Evolutionary conservation across 73 alveolate genomes (phyloP), one percentile per base, ranked within the genome.

Genomic region (Paramecium sexaurelia): DNA sequence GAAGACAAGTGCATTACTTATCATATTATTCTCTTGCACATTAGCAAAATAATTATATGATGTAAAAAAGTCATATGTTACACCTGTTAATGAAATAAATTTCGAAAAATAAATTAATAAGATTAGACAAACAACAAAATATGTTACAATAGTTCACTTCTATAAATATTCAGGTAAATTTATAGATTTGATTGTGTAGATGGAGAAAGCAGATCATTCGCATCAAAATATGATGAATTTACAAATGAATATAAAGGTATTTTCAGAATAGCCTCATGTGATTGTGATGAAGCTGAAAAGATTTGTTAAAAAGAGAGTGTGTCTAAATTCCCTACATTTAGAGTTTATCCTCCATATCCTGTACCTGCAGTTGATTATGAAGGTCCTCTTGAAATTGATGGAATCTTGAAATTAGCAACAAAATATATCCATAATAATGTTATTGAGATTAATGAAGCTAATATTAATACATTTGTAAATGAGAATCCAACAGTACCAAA

Each of bases 301-400:
- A 91, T 97, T 61, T 98, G 99, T 91, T 92, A 93, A 57, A 96
- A 97, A 67, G 98, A 98, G 90, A 95, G 94, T 47, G 98, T 97
- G 26, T 75, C 93, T 7, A 96, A 96, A 36, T 95, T 29, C 92
- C 99, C 99, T 7, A 75, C 97, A 8, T 92, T 96, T 94, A 95
- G 96, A 89, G 95, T 98, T 32, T 98, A 96, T 93, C 99, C 99
- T 24, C 98, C 99, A 17, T 93, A 93, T 89, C 99, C 99, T 39
- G 97, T 97, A 36, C 99, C 99, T 36, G 94, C 97, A 29, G 85
- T 93, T 86, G 97, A 95, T 75, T 91, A 91, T 84, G 99, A 98
- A 85, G 99, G 98, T 10, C 92, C 94, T 27, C 73, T 87, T 15
- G 87, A 73, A 39, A 90, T 92, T 47, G 87, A 94, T 15, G 95